These are phyloP conservation scores for Halteria grandinella DNA, from an alignment of 73 alveolate species.

Conservation along the genomic window DNA sequence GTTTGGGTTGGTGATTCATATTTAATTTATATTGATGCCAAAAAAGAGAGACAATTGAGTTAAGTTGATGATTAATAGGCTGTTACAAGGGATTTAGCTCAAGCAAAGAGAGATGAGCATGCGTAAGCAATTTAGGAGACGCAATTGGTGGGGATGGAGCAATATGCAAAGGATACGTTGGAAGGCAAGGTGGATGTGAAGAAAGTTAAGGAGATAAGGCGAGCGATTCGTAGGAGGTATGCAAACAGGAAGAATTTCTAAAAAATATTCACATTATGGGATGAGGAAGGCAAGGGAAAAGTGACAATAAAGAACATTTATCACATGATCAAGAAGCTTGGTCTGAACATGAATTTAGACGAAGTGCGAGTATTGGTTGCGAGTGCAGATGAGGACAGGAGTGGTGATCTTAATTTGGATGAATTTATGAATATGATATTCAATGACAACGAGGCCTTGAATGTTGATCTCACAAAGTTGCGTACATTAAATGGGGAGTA, in stretches of 20 bases:
- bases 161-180: conserved; percentile 81
- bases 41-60: too few relatives aligned
- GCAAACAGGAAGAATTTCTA: conserved; percentile 87
- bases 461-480: conserved; percentile 35
- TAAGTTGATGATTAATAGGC: too few relatives aligned
- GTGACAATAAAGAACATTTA: conserved; percentile 80
- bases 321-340: conserved; percentile 90
- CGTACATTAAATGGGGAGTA: too few relatives aligned
- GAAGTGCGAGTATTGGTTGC: conserved; percentile 92
- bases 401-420: conserved; percentile 81
- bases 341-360: conserved; percentile 89
- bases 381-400: conserved; percentile 89
- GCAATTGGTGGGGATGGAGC: conserved; percentile 78
- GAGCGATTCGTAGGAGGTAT: conserved; percentile 93
- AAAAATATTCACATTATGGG: conserved; percentile 93
- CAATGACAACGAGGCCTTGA: conserved; percentile 29
- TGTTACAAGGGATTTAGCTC: too few relatives aligned
- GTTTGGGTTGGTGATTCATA: too few relatives aligned
- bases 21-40: too few relatives aligned
- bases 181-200: conserved; percentile 93
- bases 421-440: conserved; percentile 94
- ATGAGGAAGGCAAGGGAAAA: conserved; percentile 78
- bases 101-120: conserved; percentile 50
- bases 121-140: conserved; percentile 85
- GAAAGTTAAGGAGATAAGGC: conserved; percentile 91